These are phyloP conservation scores for Calycina marina DNA, from an alignment of 2,329 filamentous ascomycete species.

Conservation along the genomic window DNA sequence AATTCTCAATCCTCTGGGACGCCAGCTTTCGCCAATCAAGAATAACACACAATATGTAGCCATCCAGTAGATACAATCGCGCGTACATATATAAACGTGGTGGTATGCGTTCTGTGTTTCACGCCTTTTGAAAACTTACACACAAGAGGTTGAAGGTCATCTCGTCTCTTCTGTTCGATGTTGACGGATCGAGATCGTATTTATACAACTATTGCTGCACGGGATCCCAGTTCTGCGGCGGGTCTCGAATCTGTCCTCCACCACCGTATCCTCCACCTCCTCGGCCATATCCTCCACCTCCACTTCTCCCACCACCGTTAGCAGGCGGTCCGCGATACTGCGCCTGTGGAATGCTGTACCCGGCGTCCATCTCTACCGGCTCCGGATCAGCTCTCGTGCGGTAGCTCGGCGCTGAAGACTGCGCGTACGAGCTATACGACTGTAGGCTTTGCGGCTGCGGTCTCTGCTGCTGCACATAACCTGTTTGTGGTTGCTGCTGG, in stretches of 20 bases:
- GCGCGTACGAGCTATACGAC: slow-evolving; percentile 4
- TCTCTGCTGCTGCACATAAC: too few species aligned
- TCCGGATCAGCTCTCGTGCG: too few species aligned
- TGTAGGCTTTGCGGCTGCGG: slow-evolving; percentile 10
- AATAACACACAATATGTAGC: neutral
- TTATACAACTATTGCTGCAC: slow-evolving; percentile 10
- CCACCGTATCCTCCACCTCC: neutral
- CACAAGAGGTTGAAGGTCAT: neutral
- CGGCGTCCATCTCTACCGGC: too few species aligned
- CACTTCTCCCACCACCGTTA: slow-evolving; percentile 5
- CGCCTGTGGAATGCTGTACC: too few species aligned
- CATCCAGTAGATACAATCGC: neutral
- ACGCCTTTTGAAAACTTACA: neutral
- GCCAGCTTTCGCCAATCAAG: neutral
- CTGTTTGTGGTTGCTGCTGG: too few species aligned
- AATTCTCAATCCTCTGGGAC: too few species aligned
- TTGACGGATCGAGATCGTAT: too few species aligned
- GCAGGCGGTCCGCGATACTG: too few species aligned
- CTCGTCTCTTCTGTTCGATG: neutral
- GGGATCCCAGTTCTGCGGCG: slow-evolving; percentile 17
- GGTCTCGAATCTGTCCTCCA: slow-evolving; percentile 5
- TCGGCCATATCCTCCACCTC: neutral
- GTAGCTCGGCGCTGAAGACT: neutral
- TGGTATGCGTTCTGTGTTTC: neutral
- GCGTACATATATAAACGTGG: neutral